A percentile compares a stretch with the other conserved stretches of the same genome.
Evolutionary conservation across 164 flowering plant species (phyloP).

Genomic region (Umbellularia californica): DNA sequence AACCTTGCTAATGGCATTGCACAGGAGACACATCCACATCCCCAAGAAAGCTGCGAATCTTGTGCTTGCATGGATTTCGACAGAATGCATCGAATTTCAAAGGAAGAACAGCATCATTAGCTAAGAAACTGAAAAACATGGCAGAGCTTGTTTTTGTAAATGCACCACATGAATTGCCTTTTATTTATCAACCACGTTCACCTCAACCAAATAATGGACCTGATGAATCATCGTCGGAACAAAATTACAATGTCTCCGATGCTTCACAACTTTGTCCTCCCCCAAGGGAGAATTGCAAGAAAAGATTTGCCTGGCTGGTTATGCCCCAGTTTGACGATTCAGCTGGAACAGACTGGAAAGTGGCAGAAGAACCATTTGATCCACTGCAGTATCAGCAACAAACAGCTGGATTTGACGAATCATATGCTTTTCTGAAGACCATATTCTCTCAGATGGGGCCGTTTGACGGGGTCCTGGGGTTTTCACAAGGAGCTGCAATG

Average conservation of each 20-base stretch:
- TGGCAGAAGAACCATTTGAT: slow-evolving; percentile 62
- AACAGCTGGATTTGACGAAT: slow-evolving; percentile 60
- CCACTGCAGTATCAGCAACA: slow-evolving; percentile 77
- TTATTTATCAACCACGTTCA: slow-evolving; percentile 48
- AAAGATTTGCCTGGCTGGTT: slow-evolving; percentile 82
- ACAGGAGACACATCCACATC: slow-evolving; percentile 30
- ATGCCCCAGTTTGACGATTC: slow-evolving; percentile 28
- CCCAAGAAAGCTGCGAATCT: slow-evolving; percentile 62
- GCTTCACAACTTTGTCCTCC: slow-evolving; percentile 21
- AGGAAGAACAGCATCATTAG: slow-evolving; percentile 86
- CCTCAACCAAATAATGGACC: slow-evolving; percentile 11
- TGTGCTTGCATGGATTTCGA: slow-evolving; percentile 96
- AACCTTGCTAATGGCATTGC: slow-evolving; percentile 1
- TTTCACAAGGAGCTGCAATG: slow-evolving; percentile 98
- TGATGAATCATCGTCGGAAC: slow-evolving; percentile 10
- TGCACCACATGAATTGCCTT: slow-evolving; percentile 84
- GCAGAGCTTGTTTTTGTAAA: slow-evolving; percentile 77
- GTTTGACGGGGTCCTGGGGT: slow-evolving; percentile 91
- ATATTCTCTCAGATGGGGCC: slow-evolving; percentile 58
- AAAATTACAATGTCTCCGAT: neutral
- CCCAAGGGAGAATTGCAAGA: slow-evolving; percentile 50
- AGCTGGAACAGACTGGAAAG: slow-evolving; percentile 41
- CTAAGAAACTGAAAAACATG: slow-evolving; percentile 75
- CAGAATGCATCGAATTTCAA: slow-evolving; percentile 90
- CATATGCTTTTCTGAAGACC: slow-evolving; percentile 48